Evolutionary conservation across 352 stramenopile genomes (phyloP), one percentile per base, ranked within the genome.

Genomic region (Phytophthora gonapodyides): DNA sequence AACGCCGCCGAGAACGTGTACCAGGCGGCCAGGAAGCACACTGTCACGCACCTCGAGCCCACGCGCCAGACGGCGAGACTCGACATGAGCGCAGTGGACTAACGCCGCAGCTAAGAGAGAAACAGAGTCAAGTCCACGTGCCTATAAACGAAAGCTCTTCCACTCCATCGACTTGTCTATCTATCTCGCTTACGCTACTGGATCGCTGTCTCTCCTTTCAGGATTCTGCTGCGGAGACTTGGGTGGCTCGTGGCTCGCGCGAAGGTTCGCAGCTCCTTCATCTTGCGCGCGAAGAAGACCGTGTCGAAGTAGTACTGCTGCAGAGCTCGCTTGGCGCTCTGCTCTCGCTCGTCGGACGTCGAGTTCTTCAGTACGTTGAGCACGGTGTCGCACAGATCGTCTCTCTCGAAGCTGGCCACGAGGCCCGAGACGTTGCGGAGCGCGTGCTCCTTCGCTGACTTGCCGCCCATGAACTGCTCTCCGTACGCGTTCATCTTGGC

Each of bases 261-360:
- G 30, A 69, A 77, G 40, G 61, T 44, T 7, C 71, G 62, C 27
- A 89, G 37, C 37, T 79, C 53, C 12, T 70, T 53, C 78, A 89
- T 89, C 19, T 73, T 76, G 6, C 67, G 59, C 1, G 69, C 67
- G 50, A 91, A 89, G 57, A 88, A 88, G 40, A 82, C 68, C 5
- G 73, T 82, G 56, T 91, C 73, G 38, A 73, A 78, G 56, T 84
- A 76, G 57, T 87, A 88, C 57, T 85, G 60, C 13, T 69, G 61
- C 16, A 67, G 17, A 16, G 66, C 66, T 46, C 38, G 27, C 11
- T 52, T 30, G 4, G 53, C 59, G 6, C 37, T 41, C 10, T 27
- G 36, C 33, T 53, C 64, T 3, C 64, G 64, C 15, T 66, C 48
- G 30, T 62, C 16, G 3, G 59, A 7, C 5, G 53, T 62, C 2